These are phyloP conservation scores for Talaromyces sp. DNA, from an alignment of 2,329 filamentous ascomycete species.

Conservation along the genomic window DNA sequence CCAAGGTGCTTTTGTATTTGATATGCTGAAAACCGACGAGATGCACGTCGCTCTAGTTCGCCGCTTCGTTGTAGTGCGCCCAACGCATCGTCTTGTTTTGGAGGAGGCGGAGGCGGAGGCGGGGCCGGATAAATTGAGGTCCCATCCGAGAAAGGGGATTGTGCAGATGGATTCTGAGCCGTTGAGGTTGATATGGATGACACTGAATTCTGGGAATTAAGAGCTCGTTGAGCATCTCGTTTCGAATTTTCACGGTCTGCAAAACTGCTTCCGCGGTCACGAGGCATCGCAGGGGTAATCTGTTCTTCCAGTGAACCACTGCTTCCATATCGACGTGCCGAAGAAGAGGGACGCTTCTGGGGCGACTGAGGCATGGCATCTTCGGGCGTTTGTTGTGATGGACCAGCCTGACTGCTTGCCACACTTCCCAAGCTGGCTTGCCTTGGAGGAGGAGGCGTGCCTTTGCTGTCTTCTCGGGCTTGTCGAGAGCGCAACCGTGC, in stretches of 20 bases:
- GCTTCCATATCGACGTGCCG: conserved; percentile 34
- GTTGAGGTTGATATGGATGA: conserved; percentile 58
- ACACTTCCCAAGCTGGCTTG: conserved; percentile 47
- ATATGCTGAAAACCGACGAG: conserved; percentile 89
- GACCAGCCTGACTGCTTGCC: conserved; percentile 34
- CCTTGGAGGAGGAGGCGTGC: conserved; percentile 28
- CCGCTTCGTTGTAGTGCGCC: conserved; percentile 87
- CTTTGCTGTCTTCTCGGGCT: conserved; percentile 45
- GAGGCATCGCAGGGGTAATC: conserved; percentile 17
- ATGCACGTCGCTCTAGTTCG: conserved; percentile 86
- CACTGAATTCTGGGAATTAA: conserved; percentile 19
- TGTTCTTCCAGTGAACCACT: conserved; percentile 36
- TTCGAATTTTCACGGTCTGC: conserved; percentile 37
- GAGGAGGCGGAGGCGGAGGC: conserved; percentile 73
- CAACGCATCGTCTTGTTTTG: conserved; percentile 82
- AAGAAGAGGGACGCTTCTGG: conserved; percentile 26
- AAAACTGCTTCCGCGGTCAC: conserved; percentile 27
- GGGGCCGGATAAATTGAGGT: conserved; percentile 56
- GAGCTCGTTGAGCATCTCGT: conserved; percentile 33
- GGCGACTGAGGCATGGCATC: conserved; percentile 28
- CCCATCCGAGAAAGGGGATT: conserved; percentile 65
- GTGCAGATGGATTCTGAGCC: conserved; percentile 70
- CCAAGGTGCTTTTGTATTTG: conserved; percentile 95
- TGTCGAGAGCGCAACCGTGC: conserved; percentile 68
- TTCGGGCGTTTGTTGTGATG: conserved; percentile 41